These are phyloP conservation scores for Mallotus japonicus DNA, from an alignment of 441 rosid species.

Conservation along the genomic window DNA sequence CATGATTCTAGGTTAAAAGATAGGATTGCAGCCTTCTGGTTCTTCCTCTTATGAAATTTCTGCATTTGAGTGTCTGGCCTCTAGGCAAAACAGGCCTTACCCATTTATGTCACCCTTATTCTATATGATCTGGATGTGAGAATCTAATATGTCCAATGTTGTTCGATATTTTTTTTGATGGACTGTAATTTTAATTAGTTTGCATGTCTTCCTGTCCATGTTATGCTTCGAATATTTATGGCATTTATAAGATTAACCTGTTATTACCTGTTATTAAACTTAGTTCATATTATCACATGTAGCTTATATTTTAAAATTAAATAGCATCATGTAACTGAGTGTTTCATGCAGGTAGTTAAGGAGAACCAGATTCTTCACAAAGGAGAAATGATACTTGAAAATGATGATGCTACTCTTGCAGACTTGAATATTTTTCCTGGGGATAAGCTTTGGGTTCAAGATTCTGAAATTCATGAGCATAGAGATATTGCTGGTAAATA, in stretches of 20 bases:
- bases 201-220: background rate
- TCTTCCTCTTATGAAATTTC: background rate
- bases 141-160: background rate
- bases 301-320: constrained; percentile 5
- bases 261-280: constrained; percentile 2
- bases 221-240: constrained; percentile 6
- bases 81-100: background rate
- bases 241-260: background rate
- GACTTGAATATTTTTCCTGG: constrained; percentile 95
- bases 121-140: background rate
- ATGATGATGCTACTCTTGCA: constrained; percentile 93
- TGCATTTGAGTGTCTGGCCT: background rate
- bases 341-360: constrained; percentile 72
- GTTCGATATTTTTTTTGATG: background rate
- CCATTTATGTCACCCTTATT: background rate
- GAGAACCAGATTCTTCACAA: constrained; percentile 94
- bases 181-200: constrained; percentile 6
- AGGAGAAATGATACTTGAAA: constrained; percentile 74
- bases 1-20: background rate
- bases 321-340: constrained; percentile 3
- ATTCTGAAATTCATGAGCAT: constrained; percentile 89
- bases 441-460: constrained; percentile 96
- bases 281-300: constrained; percentile 7
- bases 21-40: background rate
- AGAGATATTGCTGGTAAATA: constrained; percentile 94